Evolutionary conservation across 1,139 yeast species (phyloP).

Genomic region (Yamadazyma dushanensis): DNA sequence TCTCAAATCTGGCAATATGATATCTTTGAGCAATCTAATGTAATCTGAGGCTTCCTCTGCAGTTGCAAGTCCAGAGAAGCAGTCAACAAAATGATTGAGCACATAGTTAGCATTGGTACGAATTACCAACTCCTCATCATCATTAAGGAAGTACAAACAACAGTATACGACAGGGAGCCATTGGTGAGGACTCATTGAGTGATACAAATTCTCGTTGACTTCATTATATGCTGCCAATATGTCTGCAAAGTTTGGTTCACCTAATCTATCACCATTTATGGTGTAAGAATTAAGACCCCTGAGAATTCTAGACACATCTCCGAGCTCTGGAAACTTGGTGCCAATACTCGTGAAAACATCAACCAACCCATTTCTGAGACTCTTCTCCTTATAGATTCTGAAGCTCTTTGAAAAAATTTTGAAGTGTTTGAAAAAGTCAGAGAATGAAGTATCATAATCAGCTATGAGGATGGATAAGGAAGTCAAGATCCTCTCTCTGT

Average conservation of each 20-base stretch:
- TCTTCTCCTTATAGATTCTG: conserved; percentile 55
- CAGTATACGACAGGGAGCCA: conserved; percentile 82
- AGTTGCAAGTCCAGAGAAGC: conserved; percentile 36
- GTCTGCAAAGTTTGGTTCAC: conserved; percentile 77
- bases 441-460: conserved; percentile 53
- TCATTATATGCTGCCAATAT: conserved; percentile 66
- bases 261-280: conserved; percentile 60
- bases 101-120: conserved; percentile 76
- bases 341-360: conserved; percentile 63
- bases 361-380: conserved; percentile 61
- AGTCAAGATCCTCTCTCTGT: conserved; percentile 59
- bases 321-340: conserved; percentile 43
- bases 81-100: conserved; percentile 66
- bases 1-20: conserved; percentile 66
- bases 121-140: conserved; percentile 76
- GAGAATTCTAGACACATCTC: conserved; percentile 50
- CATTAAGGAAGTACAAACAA: conserved; percentile 70
- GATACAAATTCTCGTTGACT: conserved; percentile 59
- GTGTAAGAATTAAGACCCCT: conserved; percentile 72
- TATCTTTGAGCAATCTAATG: conserved; percentile 49
- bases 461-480: conserved; percentile 57
- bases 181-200: conserved; percentile 48
- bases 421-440: conserved; percentile 56
- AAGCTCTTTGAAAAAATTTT: conserved; percentile 59
- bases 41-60: conserved; percentile 36